phyloP scores from a whole-genome alignment of 495 filamentous ascomycete species.

The Amphirosellinia nigrospora region DNA sequence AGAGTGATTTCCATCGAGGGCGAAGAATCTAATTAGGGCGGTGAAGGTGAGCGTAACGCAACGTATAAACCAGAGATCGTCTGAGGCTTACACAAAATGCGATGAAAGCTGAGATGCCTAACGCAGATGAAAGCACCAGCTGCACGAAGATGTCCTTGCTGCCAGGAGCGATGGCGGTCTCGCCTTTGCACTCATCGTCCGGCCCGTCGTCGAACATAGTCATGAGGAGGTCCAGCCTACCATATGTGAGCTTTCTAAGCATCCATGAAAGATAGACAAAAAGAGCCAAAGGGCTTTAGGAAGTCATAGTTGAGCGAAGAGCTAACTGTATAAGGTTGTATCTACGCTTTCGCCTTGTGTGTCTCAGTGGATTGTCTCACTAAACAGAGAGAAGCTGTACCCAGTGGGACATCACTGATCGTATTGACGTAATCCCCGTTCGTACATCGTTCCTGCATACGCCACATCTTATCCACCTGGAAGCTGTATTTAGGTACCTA shows the following conservation, averaged over 20 bases:
- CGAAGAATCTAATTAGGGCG: conserved; percentile 64
- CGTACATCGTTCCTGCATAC: conserved; percentile 7
- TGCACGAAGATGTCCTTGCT: conserved; percentile 56
- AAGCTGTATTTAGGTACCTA: too few species aligned
- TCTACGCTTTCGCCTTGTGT: neutral
- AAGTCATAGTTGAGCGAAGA: neutral
- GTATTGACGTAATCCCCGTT: conserved; percentile 11
- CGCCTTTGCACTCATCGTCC: conserved; percentile 37
- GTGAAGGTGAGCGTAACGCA: conserved; percentile 31
- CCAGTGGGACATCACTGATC: neutral
- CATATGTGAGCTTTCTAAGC: conserved; percentile 1
- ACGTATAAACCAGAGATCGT: conserved; percentile 19
- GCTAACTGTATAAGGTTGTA: too few species aligned
- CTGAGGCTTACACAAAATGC: conserved; percentile 55
- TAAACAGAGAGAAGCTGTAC: neutral
- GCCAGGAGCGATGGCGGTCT: conserved; percentile 41
- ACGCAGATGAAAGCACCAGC: conserved; percentile 56
- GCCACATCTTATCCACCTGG: neutral
- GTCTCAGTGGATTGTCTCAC: neutral
- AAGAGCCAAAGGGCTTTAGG: neutral
- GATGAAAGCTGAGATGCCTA: conserved; percentile 59
- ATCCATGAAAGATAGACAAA: neutral
- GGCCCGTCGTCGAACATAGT: conserved; percentile 26
- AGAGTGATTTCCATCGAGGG: conserved; percentile 90
- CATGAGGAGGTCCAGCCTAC: conserved; percentile 11